phyloP scores from a whole-genome alignment of 179 eudicot genomes.

The Heliamphora ciliata region DNA sequence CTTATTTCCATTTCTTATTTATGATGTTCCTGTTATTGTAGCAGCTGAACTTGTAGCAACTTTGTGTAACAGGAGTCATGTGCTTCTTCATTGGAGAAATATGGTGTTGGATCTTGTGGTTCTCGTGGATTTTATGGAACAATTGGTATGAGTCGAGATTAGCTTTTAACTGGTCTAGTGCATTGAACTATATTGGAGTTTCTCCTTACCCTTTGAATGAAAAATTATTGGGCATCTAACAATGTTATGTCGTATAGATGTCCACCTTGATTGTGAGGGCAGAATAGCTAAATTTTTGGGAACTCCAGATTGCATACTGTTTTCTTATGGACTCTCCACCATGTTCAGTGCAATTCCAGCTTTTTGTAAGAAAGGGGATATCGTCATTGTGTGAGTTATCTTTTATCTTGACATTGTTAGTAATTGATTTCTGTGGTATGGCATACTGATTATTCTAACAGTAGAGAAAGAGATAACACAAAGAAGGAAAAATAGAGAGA shows the following conservation, averaged over 20 bases:
- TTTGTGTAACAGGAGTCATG: conserved; percentile 60
- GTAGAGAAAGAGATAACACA: too few relatives aligned
- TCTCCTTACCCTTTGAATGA: neutral
- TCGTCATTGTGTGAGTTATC: conserved; percentile 70
- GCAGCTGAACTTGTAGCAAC: neutral
- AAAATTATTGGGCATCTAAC: neutral
- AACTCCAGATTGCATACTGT: conserved; percentile 85
- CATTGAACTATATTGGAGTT: neutral
- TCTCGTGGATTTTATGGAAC: conserved; percentile 98
- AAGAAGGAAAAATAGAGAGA: too few relatives aligned
- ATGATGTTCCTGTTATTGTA: neutral
- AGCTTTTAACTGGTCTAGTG: neutral
- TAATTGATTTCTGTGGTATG: neutral
- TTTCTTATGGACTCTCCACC: conserved; percentile 91
- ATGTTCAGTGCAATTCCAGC: conserved; percentile 95
- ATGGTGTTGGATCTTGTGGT: conserved; percentile 98
- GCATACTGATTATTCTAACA: too few relatives aligned
- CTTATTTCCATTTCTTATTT: neutral
- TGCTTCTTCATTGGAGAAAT: conserved; percentile 78
- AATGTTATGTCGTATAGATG: conserved; percentile 45
- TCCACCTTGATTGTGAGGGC: conserved; percentile 95
- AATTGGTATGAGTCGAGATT: conserved; percentile 45
- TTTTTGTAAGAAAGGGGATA: conserved; percentile 90
- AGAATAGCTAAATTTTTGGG: conserved; percentile 90
- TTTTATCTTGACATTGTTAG: neutral